Conservation (phyloP, 2,329 filamentous ascomycete species). For the Rhynchosporium agropyri region DNA sequence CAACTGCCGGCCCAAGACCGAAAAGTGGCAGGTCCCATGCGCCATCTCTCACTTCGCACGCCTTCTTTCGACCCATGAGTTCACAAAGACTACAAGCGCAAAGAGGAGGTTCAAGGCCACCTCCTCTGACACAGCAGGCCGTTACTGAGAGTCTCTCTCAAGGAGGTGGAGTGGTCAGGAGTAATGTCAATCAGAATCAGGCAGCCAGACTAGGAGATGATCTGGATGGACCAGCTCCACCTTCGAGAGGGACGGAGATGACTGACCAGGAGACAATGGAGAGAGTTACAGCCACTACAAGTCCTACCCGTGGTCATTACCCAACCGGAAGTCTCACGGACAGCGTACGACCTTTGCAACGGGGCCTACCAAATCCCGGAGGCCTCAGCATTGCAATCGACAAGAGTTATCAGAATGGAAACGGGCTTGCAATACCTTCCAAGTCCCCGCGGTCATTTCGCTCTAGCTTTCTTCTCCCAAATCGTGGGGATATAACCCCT, state of each 20-base stretch:
- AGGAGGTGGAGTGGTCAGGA: conserved; percentile 51
- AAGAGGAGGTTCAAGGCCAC: conserved; percentile 60
- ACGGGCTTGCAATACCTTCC: conserved; percentile 59
- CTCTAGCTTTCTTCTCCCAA: conserved; percentile 70
- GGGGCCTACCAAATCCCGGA: conserved; percentile 42
- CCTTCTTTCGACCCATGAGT: conserved; percentile 96
- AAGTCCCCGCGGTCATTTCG: conserved; percentile 77
- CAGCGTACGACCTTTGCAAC: conserved; percentile 71
- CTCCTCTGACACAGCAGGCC: conserved; percentile 41
- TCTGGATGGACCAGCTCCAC: conserved; percentile 59
- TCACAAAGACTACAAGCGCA: conserved; percentile 93
- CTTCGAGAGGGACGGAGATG: conserved; percentile 78
- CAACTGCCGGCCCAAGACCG: conserved; percentile 54
- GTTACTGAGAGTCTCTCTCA: conserved; percentile 48
- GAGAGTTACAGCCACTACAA: conserved; percentile 72
- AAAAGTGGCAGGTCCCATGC: conserved; percentile 84
- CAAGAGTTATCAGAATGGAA: conserved; percentile 58
- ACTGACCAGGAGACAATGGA: conserved; percentile 75
- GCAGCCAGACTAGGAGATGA: conserved; percentile 46
- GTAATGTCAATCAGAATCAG: conserved; percentile 59
- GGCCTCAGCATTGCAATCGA: conserved; percentile 62
- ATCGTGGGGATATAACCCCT: conserved; percentile 54
- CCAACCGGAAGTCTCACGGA: conserved; percentile 68
- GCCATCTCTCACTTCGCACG: conserved; percentile 83
- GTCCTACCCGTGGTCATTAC: conserved; percentile 64